Conservation (phyloP, 2,329 filamentous ascomycete species). For the Herpotrichia juniperi region DNA sequence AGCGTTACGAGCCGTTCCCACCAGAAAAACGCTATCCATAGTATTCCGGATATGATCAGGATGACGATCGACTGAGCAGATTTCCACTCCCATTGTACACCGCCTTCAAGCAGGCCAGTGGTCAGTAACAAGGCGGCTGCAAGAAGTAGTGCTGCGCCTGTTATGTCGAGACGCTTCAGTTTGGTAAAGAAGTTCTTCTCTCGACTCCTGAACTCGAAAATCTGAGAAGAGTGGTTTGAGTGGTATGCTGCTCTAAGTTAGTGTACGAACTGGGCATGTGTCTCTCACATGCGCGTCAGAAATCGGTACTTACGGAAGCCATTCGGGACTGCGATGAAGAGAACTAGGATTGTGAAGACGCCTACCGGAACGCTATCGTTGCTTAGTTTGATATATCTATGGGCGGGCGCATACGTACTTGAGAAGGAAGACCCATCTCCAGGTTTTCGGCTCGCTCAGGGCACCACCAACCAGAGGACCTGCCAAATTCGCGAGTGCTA, state of each 20-base stretch:
- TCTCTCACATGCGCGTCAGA: too few species aligned
- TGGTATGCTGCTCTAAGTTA: too few species aligned
- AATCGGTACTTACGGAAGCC: neutral
- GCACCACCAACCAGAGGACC: too few species aligned
- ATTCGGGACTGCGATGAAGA: constrained; percentile 1
- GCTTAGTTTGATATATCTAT: neutral
- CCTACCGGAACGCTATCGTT: constrained; percentile 1
- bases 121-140: constrained; percentile 5
- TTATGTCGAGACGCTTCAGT: constrained; percentile 7
- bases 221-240: too few species aligned
- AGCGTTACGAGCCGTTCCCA: constrained; percentile 5
- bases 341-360: neutral
- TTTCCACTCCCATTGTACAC: constrained; percentile 4
- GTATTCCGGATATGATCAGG: constrained; percentile 6
- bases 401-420: too few species aligned
- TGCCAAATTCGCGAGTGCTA: too few species aligned
- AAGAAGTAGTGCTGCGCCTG: constrained; percentile 5
- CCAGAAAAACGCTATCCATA: constrained; percentile 9
- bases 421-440: too few species aligned
- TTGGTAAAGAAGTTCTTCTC: too few species aligned
- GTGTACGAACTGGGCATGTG: too few species aligned
- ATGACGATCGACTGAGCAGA: constrained; percentile 3
- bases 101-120: constrained; percentile 8
- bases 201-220: too few species aligned
- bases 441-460: too few species aligned